phyloP scores from a whole-genome alignment of 2,329 filamentous ascomycete species.

The Aureobasidium sp. region DNA sequence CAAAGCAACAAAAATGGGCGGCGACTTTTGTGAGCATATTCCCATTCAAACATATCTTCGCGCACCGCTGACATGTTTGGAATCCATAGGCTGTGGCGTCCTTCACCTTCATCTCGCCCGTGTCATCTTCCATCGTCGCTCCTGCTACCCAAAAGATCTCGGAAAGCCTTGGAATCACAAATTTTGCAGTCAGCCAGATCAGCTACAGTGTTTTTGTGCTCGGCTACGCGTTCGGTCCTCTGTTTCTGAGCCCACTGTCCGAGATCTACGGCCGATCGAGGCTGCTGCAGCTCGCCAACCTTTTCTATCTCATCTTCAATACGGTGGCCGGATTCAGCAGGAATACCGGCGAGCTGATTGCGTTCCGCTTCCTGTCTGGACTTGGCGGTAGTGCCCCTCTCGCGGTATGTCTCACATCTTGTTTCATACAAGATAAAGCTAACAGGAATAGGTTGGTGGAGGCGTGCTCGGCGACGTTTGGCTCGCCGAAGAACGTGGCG shows the following conservation, averaged over 20 bases:
- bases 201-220: slow-evolving; percentile 31
- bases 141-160: slow-evolving; percentile 21
- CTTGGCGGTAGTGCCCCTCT: slow-evolving; percentile 44
- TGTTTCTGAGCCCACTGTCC: slow-evolving; percentile 41
- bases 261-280: slow-evolving; percentile 44
- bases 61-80: background rate
- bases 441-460: too few species aligned
- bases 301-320: slow-evolving; percentile 48
- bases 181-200: slow-evolving; percentile 17
- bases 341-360: slow-evolving; percentile 37
- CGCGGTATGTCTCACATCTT: too few species aligned
- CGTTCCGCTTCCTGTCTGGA: slow-evolving; percentile 42
- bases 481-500: too few species aligned
- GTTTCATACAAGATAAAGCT: too few species aligned
- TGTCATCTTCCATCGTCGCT: slow-evolving; percentile 23
- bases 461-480: too few species aligned
- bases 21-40: slow-evolving; percentile 16
- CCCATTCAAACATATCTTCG: background rate
- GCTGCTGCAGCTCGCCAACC: slow-evolving; percentile 40
- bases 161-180: slow-evolving; percentile 18
- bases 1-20: slow-evolving; percentile 16
- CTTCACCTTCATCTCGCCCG: slow-evolving; percentile 18
- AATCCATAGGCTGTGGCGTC: slow-evolving; percentile 12
- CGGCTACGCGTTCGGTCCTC: slow-evolving; percentile 37
- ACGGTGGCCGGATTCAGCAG: slow-evolving; percentile 39